phyloP scores from a whole-genome alignment of 352 stramenopile genomes.

The Phytophthora crassamura region DNA sequence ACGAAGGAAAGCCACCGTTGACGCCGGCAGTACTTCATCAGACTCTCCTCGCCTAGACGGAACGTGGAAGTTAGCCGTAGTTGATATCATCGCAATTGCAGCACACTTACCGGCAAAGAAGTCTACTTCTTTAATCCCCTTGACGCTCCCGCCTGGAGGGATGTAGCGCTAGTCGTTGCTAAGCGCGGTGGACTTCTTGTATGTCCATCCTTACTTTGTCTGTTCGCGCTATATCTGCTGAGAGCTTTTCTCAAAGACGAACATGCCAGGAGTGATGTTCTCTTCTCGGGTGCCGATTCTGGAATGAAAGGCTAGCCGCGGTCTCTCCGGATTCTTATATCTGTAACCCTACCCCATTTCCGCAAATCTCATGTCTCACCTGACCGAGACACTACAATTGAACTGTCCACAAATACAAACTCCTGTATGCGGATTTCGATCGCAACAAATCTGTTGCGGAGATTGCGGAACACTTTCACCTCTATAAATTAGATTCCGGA shows the following conservation, averaged over 20 bases:
- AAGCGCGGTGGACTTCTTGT: not conserved
- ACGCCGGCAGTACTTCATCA: not conserved
- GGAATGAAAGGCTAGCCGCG: conserved; percentile 3
- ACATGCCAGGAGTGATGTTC: conserved; percentile 13
- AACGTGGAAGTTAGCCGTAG: too few species aligned
- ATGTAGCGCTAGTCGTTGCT: too few species aligned
- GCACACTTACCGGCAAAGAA: too few species aligned
- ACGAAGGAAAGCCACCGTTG: not conserved
- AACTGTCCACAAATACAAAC: conserved; percentile 13
- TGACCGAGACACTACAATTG: conserved; percentile 5
- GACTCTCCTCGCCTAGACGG: not conserved
- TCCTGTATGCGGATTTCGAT: conserved; percentile 13
- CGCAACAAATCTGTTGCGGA: not conserved
- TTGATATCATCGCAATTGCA: too few species aligned
- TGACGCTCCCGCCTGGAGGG: not conserved
- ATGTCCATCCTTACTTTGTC: conserved; percentile 12
- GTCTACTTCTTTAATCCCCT: conserved; percentile 14
- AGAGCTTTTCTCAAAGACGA: conserved; percentile 4
- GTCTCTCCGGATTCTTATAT: conserved; percentile 16
- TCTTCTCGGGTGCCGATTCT: not conserved
- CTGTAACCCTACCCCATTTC: not conserved
- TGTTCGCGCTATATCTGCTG: conserved; percentile 14
- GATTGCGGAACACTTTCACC: conserved; percentile 19
- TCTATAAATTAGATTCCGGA: conserved; percentile 20
- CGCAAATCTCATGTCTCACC: conserved; percentile 11